Evolutionary conservation across 495 filamentous ascomycete genomes (phyloP).

Genomic region (Tetracladium marchalianum): DNA sequence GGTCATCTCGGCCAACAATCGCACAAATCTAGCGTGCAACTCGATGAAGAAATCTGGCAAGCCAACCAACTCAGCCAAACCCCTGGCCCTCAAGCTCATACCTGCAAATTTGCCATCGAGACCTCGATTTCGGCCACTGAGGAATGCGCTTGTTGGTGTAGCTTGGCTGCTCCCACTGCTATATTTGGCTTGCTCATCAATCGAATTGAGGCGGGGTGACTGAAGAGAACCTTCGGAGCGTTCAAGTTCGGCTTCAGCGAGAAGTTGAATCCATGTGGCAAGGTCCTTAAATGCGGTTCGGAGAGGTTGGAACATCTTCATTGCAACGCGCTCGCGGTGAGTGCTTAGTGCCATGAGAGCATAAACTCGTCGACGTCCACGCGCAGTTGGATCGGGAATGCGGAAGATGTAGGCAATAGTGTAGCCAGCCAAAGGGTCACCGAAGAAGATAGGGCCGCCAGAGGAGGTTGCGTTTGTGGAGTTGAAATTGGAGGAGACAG

Average conservation of each 20-base stretch:
- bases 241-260: conserved; percentile 52
- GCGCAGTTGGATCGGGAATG: conserved; percentile 77
- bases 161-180: conserved; percentile 2
- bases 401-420: conserved; percentile 91
- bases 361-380: conserved; percentile 77
- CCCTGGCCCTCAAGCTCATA: conserved; percentile 54
- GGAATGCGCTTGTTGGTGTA: conserved; percentile 52
- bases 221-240: conserved; percentile 17
- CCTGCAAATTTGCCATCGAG: conserved; percentile 40
- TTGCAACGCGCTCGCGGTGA: conserved; percentile 62
- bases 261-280: conserved; percentile 56
- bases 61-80: conserved; percentile 78
- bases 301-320: conserved; percentile 65
- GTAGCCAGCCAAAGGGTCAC: conserved; percentile 71
- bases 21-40: conserved; percentile 71
- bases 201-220: conserved; percentile 19
- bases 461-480: conserved; percentile 27
- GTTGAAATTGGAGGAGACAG: conserved; percentile 22
- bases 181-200: conserved; percentile 16
- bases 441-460: conserved; percentile 75
- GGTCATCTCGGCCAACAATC: conserved; percentile 53
- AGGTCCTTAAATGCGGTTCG: conserved; percentile 68
- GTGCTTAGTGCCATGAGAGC: conserved; percentile 72
- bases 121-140: conserved; percentile 50
- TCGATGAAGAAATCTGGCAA: conserved; percentile 82